Base-by-base conservation (phyloP, 1,284 basidiomycete genomes). In the Rhodotorula sp. region DNA sequence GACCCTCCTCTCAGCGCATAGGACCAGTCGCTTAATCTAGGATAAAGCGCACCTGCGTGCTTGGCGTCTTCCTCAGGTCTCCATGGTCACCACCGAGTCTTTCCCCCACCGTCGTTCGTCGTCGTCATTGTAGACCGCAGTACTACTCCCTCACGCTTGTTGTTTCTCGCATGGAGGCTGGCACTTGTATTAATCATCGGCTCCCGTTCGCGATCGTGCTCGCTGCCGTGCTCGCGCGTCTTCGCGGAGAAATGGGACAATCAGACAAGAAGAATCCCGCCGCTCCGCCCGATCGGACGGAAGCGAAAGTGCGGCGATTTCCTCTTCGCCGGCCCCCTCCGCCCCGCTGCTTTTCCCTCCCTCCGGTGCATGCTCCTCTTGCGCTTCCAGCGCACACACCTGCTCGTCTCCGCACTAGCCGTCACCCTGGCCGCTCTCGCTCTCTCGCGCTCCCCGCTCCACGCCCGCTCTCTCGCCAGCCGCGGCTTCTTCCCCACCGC, bases 361-460 rank as follows among this genome's bases (percentile, higher is more conserved):
- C n/a, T 17, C 21, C n/a, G 39, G n/a, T 29, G 39, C 44, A 44
- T 44, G 39, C 37, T 58, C 37, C 12, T 22, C 62, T 12, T 34
- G 37, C 41, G 29, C 51, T 51, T 34, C 29, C 9, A 6, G 36
- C 50, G 55, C 58, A 29, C 29, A 13, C 37, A 39, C 37, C 5
- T 37, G 34, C 54, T 51, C 48, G 53, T 34, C n/a, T 54, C 25
- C 7, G 56, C 46, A 8, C 25, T 27, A 27, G 21, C 39, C 21
- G 36, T 41, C 56, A n/a, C 46, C 56, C 41, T 64, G 54, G 56
- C 56, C 37, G 19, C 39, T 46, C n/a, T 19, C 44, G 44, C 44
- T 44, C 44, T 65, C 36, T 13, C 46, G 34, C 37, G 27, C 36
- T 34, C 34, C 9, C 25, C 56, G 25, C 36, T 48, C 36, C 12